Percentiles rank a stretch among this genome's conserved stretches.
phyloP scores from a whole-genome alignment of 768 basidiomycete species.

The Podaxis pistillaris region DNA sequence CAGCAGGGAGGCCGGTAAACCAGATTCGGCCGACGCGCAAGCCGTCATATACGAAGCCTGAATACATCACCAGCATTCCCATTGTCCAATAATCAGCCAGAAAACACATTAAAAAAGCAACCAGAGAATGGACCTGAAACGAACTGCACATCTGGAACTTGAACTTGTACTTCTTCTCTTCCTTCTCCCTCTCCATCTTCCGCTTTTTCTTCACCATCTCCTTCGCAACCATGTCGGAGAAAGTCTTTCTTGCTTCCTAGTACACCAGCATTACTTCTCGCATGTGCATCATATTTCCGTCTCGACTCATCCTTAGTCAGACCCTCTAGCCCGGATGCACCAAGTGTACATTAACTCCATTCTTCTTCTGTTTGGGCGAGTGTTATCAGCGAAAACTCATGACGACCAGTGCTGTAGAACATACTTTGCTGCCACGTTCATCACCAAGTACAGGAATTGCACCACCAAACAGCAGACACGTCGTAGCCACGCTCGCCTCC shows the following conservation, averaged over 20 bases:
- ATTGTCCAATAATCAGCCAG: no score
- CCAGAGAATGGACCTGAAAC: background rate
- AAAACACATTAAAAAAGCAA: background rate
- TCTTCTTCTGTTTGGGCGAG: slow-evolving; percentile 63
- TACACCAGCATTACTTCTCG: slow-evolving; percentile 73
- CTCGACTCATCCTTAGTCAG: slow-evolving; percentile 88
- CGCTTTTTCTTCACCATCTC: slow-evolving; percentile 86
- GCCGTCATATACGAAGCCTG: background rate
- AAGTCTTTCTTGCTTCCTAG: slow-evolving; percentile 79
- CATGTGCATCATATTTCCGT: slow-evolving; percentile 79
- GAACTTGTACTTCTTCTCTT: slow-evolving; percentile 46
- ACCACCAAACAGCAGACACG: slow-evolving; percentile 58
- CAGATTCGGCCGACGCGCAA: background rate
- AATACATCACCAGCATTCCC: background rate
- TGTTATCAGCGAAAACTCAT: slow-evolving; percentile 12
- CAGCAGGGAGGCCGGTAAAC: no score
- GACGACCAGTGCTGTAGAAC: slow-evolving; percentile 22
- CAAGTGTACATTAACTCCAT: slow-evolving; percentile 89
- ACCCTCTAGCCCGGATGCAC: slow-evolving; percentile 83
- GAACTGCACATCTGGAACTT: slow-evolving; percentile 27
- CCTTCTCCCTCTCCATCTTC: slow-evolving; percentile 55
- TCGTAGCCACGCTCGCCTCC: slow-evolving; percentile 97
- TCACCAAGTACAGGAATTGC: slow-evolving; percentile 86
- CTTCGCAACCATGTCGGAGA: slow-evolving; percentile 83
- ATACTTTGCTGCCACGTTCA: slow-evolving; percentile 86